phyloP scores from a whole-genome alignment of 208 protist genomes.

The Crithidia brevicula region DNA sequence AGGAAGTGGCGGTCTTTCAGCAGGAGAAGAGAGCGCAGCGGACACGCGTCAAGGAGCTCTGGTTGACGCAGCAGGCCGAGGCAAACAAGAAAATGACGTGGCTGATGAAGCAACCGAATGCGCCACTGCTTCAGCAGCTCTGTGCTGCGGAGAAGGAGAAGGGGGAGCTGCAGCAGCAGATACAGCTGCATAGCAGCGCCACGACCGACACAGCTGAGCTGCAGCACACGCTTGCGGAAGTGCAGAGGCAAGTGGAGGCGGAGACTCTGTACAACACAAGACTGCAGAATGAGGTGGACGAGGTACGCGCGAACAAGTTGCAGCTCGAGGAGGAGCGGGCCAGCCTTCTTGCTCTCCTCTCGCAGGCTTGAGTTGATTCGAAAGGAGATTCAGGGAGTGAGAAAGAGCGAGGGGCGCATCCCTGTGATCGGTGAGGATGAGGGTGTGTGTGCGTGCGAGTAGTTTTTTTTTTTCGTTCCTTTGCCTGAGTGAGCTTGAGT shows the following conservation, averaged over 20 bases:
- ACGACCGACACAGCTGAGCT: conserved; percentile 5
- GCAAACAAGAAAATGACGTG: conserved; percentile 54
- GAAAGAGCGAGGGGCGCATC: too few species aligned
- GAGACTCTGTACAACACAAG: conserved; percentile 16
- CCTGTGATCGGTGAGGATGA: too few species aligned
- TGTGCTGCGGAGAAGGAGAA: conserved; percentile 27
- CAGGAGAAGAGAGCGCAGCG: conserved; percentile 23
- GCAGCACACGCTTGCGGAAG: conserved; percentile 12
- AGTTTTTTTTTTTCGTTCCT: background rate
- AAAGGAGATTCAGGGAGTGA: too few species aligned
- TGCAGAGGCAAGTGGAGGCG: conserved; percentile 3
- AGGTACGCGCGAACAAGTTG: conserved; percentile 21
- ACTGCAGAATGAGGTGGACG: conserved; percentile 38
- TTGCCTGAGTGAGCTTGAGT: too few species aligned
- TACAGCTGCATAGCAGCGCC: background rate
- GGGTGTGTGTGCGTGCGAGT: too few species aligned
- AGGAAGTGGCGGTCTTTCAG: conserved; percentile 23
- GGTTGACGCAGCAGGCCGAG: conserved; percentile 30
- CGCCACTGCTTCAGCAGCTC: conserved; percentile 45
- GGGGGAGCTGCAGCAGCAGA: conserved; percentile 10
- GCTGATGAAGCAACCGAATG: conserved; percentile 48
- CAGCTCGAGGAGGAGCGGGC: conserved; percentile 26
- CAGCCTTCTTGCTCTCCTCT: conserved; percentile 8
- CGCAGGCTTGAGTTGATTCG: background rate
- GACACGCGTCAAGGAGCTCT: conserved; percentile 6